Evolutionary conservation across 148 eudicot species (phyloP).

Genomic region (Rhododendron ovatum): DNA sequence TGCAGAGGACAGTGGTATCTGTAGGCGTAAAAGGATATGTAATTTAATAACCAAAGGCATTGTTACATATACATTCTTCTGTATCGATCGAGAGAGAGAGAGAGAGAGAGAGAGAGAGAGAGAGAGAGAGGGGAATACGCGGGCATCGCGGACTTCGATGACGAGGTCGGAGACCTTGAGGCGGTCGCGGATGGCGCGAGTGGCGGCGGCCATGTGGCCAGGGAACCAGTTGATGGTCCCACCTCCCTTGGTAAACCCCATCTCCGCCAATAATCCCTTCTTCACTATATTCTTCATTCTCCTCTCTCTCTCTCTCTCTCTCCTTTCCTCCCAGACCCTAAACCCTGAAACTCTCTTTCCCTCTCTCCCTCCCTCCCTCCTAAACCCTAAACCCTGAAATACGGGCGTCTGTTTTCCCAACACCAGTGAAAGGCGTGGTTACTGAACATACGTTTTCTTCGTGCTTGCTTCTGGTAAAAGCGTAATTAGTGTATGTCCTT

Average conservation of each 20-base stretch:
- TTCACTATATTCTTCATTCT: conserved; percentile 27
- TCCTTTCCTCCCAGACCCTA: neutral
- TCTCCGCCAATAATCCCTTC: conserved; percentile 46
- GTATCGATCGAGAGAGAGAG: neutral
- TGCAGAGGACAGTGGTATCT: conserved; percentile 91
- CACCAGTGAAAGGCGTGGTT: too few relatives aligned
- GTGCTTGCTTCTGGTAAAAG: too few relatives aligned
- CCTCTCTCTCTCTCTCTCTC: conserved; percentile 13
- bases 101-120: neutral
- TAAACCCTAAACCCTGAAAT: neutral
- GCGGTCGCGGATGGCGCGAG: conserved; percentile 85
- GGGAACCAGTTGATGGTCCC: conserved; percentile 93
- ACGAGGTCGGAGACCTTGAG: conserved; percentile 89
- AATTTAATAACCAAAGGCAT: neutral
- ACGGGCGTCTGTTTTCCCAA: too few relatives aligned
- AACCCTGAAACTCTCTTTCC: conserved; percentile 12
- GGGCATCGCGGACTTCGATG: conserved; percentile 91
- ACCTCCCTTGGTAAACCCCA: conserved; percentile 72
- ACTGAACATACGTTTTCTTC: too few relatives aligned
- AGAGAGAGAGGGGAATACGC: conserved; percentile 34
- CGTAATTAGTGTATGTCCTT: too few relatives aligned
- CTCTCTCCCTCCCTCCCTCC: neutral
- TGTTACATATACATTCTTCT: neutral
- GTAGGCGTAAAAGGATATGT: neutral
- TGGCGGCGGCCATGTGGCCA: conserved; percentile 99